A percentile compares a stretch with the other conserved stretches of the same genome.
Conservation (phyloP, 805 yeast species). For the Kuraishia hungarica region DNA sequence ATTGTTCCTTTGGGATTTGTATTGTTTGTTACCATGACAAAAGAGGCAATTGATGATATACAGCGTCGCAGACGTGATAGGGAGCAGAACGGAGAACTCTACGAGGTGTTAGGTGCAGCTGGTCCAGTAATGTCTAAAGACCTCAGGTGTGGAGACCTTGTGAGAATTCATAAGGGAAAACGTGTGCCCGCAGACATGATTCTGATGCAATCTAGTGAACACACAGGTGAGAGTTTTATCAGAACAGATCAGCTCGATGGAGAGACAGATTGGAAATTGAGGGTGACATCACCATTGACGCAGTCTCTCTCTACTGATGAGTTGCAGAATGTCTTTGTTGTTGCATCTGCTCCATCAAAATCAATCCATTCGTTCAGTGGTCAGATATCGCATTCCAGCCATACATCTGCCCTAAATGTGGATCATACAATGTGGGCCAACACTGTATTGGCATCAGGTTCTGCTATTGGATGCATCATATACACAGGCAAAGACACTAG, state of each 20-base stretch:
- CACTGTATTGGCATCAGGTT: constrained; percentile 92
- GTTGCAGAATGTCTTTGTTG: constrained; percentile 45
- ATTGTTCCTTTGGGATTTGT: constrained; percentile 94
- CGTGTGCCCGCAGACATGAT: constrained; percentile 94
- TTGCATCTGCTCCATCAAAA: constrained; percentile 76
- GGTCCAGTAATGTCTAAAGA: constrained; percentile 45
- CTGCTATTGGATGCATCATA: constrained; percentile 78
- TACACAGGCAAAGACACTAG: constrained; percentile 93
- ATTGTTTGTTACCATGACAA: constrained; percentile 83
- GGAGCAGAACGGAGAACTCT: constrained; percentile 80
- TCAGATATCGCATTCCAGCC: constrained; percentile 49
- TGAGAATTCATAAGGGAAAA: constrained; percentile 67
- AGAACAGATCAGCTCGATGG: constrained; percentile 98
- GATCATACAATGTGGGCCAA: constrained; percentile 98
- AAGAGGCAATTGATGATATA: constrained; percentile 93
- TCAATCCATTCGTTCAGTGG: constrained; percentile 80
- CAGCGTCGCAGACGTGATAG: constrained; percentile 83
- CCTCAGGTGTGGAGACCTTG: constrained; percentile 80
- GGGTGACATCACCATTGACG: constrained; percentile 69
- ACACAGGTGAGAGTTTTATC: constrained; percentile 81
- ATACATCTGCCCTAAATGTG: constrained; percentile 58
- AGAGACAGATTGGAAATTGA: constrained; percentile 96
- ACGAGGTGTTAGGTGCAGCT: constrained; percentile 51
- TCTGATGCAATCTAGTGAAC: constrained; percentile 73
- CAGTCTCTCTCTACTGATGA: constrained; percentile 50